phyloP scores from a whole-genome alignment of 2,329 filamentous ascomycete genomes.

The Colletotrichum kahawae region DNA sequence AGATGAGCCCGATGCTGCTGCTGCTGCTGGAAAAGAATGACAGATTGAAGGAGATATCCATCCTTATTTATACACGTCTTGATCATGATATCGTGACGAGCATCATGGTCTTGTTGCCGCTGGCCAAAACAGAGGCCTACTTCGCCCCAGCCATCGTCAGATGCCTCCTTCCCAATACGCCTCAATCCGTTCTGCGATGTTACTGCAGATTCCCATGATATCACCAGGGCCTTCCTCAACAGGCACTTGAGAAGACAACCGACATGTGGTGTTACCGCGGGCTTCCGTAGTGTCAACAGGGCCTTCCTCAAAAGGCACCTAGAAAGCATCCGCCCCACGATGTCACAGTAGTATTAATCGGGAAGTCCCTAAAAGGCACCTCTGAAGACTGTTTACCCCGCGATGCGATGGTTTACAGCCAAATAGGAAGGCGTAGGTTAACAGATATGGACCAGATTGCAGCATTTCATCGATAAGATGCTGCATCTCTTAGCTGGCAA shows the following conservation, averaged over 20 bases:
- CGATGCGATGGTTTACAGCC: neutral
- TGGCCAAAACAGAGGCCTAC: neutral
- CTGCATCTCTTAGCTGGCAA: neutral
- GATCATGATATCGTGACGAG: neutral
- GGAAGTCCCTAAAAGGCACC: neutral
- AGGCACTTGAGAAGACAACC: neutral
- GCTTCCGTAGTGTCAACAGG: neutral
- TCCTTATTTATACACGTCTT: conserved; percentile 2
- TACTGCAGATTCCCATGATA: neutral
- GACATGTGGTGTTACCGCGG: neutral
- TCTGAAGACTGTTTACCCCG: neutral
- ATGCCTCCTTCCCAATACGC: conserved; percentile 15
- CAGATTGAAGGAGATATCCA: neutral
- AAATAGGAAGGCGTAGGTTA: conserved; percentile 14
- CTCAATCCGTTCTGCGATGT: neutral
- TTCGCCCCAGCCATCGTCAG: neutral
- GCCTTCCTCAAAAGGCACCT: conserved; percentile 11
- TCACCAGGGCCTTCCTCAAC: neutral
- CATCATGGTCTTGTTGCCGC: neutral
- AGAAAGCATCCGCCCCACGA: neutral
- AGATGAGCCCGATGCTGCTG: neutral
- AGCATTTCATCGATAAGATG: neutral
- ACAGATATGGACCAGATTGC: neutral
- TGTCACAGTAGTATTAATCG: neutral
- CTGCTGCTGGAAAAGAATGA: neutral